Conservation (phyloP, 345 rosid genomes). For the Bruguiera gymnorhiza region DNA sequence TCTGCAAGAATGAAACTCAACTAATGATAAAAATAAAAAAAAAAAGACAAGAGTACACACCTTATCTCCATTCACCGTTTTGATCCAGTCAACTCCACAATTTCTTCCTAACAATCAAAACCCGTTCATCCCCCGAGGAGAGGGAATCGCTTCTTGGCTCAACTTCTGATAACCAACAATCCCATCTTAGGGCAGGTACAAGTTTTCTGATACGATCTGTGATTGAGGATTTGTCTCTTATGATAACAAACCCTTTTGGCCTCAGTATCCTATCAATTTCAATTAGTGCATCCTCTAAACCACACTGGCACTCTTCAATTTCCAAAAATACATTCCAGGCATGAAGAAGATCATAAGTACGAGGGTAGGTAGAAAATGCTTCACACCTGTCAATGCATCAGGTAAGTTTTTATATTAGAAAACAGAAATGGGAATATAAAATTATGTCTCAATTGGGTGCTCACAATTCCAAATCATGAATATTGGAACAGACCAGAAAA, state of each 20-base stretch:
- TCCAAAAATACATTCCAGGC: constrained; percentile 77
- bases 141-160: constrained; percentile 71
- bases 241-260: constrained; percentile 75
- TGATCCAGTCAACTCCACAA: constrained; percentile 39
- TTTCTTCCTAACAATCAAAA: constrained; percentile 75
- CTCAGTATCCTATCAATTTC: constrained; percentile 94
- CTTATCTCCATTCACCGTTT: constrained; percentile 4
- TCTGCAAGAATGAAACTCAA: background rate
- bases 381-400: constrained; percentile 63
- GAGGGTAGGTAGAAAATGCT: constrained; percentile 89
- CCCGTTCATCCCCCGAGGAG: constrained; percentile 59
- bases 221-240: constrained; percentile 69
- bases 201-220: constrained; percentile 53
- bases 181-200: constrained; percentile 70
- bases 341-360: constrained; percentile 91
- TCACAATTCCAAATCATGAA: background rate
- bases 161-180: constrained; percentile 72
- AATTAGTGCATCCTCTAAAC: constrained; percentile 69
- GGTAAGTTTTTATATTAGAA: background rate
- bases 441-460: background rate
- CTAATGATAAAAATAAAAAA: background rate
- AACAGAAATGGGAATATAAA: background rate
- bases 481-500: background rate
- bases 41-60: background rate
- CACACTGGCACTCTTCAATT: constrained; percentile 54